Conservation (phyloP, 176 grass and related monocot genomes). For the Otatea glauca region DNA sequence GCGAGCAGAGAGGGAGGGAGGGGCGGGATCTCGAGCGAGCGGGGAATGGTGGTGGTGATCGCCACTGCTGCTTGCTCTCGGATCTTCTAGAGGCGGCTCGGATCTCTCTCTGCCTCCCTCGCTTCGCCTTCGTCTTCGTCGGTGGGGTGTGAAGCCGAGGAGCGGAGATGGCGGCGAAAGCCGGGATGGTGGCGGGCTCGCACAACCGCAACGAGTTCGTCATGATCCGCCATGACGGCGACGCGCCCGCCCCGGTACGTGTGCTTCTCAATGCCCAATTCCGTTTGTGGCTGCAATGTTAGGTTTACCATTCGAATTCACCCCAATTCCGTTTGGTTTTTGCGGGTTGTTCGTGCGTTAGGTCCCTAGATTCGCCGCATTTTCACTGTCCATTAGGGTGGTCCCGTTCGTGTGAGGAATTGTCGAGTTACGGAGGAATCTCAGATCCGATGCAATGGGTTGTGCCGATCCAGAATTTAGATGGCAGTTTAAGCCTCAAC, state of each 20-base stretch:
- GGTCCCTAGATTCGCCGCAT: not conserved
- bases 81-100: slow-evolving; percentile 34
- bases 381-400: not conserved
- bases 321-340: not conserved
- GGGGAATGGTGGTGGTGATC: slow-evolving; percentile 40
- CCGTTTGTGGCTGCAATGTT: not conserved
- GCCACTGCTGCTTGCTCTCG: not conserved
- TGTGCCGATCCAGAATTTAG: not conserved
- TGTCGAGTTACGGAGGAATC: not conserved
- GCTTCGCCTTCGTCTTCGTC: not conserved
- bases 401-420: not conserved
- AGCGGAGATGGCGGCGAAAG: slow-evolving; percentile 64
- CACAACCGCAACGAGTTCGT: slow-evolving; percentile 89
- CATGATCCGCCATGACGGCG: slow-evolving; percentile 80
- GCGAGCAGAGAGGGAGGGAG: no score
- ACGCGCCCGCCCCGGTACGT: slow-evolving; percentile 53
- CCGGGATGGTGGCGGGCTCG: slow-evolving; percentile 79
- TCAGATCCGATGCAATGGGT: slow-evolving; percentile 7
- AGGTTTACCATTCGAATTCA: not conserved
- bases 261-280: not conserved
- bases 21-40: not conserved
- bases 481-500: not conserved
- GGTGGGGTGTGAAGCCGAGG: not conserved
- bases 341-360: not conserved
- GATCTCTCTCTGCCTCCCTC: not conserved